Percentiles rank a stretch among this genome's conserved stretches.
phyloP scores from a whole-genome alignment of 495 filamentous ascomycete genomes.

The Annulohypoxylon stygium region DNA sequence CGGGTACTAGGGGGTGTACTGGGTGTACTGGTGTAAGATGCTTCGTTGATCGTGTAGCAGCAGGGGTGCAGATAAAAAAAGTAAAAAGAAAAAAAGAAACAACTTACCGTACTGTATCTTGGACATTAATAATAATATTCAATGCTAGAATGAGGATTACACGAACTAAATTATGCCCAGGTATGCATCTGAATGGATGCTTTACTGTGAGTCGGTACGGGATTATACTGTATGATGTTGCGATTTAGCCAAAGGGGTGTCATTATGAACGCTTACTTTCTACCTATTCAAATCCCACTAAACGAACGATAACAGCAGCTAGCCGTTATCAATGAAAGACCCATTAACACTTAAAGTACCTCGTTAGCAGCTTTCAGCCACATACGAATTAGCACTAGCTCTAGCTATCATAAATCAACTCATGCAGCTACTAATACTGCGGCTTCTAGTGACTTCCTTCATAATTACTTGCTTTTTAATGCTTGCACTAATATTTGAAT shows the following conservation, averaged over 20 bases:
- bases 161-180: no score
- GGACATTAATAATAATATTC: no score
- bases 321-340: neutral
- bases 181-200: no score
- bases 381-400: neutral
- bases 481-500: neutral
- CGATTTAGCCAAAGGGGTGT: constrained; percentile 24
- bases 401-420: constrained; percentile 11
- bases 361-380: neutral
- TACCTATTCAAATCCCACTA: constrained; percentile 5
- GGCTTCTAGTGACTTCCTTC: constrained; percentile 4
- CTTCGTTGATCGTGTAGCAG: no score
- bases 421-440: neutral
- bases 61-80: neutral
- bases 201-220: no score
- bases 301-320: constrained; percentile 3
- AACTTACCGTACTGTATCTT: no score
- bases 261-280: constrained; percentile 9
- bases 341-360: neutral
- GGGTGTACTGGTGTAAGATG: no score
- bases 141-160: no score
- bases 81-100: neutral
- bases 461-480: constrained; percentile 6
- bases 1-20: neutral
- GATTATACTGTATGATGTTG: constrained; percentile 27